These are phyloP conservation scores for Huntiella moniliformis DNA, from an alignment of 2,329 filamentous ascomycete genomes.

Conservation along the genomic window DNA sequence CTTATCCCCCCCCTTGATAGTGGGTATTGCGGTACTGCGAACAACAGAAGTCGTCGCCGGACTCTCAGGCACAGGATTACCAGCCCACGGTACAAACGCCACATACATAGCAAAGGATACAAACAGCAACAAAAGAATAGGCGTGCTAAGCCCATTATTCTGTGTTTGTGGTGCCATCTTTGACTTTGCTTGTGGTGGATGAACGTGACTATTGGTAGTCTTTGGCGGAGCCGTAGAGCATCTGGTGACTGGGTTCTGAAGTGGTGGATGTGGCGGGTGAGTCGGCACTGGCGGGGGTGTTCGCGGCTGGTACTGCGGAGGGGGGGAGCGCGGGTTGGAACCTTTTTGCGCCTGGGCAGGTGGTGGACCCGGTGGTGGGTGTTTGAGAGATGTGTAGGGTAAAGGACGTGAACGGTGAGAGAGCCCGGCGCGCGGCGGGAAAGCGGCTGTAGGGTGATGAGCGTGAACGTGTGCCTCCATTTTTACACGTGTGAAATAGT, in stretches of 20 bases:
- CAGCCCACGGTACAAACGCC: slow-evolving; percentile 11
- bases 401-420: no score
- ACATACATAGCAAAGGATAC: slow-evolving; percentile 12
- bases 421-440: no score
- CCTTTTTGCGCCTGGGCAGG: slow-evolving; percentile 1
- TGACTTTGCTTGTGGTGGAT: slow-evolving; percentile 3
- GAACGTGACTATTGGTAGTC: slow-evolving; percentile 1
- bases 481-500: no score
- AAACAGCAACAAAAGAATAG: slow-evolving; percentile 11
- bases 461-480: no score
- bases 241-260: not conserved
- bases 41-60: not conserved
- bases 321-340: not conserved
- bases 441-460: no score
- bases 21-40: no score
- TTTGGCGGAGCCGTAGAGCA: not conserved
- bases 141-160: slow-evolving; percentile 9
- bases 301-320: slow-evolving; percentile 3
- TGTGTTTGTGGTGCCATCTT: slow-evolving; percentile 2
- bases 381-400: no score
- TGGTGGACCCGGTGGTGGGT: no score
- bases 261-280: no score
- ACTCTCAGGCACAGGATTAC: not conserved
- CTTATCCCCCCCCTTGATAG: no score
- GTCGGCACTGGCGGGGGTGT: not conserved